Percentiles rank a stretch among this genome's conserved stretches.
phyloP scores from a whole-genome alignment of 192 early-diverging fungal species.

The Entophlyctis luteolus region DNA sequence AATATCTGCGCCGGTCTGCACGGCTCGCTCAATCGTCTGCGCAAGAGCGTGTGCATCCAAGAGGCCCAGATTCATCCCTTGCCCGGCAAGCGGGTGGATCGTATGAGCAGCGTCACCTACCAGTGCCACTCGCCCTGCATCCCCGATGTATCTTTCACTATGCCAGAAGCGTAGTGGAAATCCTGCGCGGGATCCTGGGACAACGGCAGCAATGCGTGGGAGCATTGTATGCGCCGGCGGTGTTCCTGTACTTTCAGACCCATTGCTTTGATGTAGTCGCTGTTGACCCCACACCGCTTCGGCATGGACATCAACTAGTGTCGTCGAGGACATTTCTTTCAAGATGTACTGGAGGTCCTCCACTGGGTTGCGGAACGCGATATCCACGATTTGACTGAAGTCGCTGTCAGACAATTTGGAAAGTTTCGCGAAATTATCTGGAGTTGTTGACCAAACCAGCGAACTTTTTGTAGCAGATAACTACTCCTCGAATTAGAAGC shows the following conservation, averaged over 20 bases:
- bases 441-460: conserved; percentile 85
- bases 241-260: background rate
- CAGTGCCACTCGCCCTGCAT: conserved; percentile 72
- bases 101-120: conserved; percentile 97
- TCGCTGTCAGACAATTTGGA: conserved; percentile 55
- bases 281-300: conserved; percentile 68
- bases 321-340: conserved; percentile 25
- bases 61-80: conserved; percentile 92
- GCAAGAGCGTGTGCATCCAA: conserved; percentile 75
- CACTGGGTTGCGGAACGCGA: conserved; percentile 68
- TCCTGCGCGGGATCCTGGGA: conserved; percentile 56
- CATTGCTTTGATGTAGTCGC: conserved; percentile 18
- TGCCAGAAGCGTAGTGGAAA: conserved; percentile 86
- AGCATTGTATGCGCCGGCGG: conserved; percentile 39
- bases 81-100: conserved; percentile 93
- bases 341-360: conserved; percentile 71
- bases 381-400: conserved; percentile 74
- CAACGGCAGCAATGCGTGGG: background rate
- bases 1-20: conserved; percentile 74
- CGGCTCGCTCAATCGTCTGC: conserved; percentile 58
- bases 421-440: conserved; percentile 60
- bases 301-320: conserved; percentile 47
- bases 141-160: conserved; percentile 68
- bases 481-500: conserved; percentile 29
- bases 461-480: conserved; percentile 61